Evolutionary conservation across 805 yeast genomes (phyloP), one percentile per base, ranked within the genome.

Genomic region (Pichia thaimueangensis): DNA sequence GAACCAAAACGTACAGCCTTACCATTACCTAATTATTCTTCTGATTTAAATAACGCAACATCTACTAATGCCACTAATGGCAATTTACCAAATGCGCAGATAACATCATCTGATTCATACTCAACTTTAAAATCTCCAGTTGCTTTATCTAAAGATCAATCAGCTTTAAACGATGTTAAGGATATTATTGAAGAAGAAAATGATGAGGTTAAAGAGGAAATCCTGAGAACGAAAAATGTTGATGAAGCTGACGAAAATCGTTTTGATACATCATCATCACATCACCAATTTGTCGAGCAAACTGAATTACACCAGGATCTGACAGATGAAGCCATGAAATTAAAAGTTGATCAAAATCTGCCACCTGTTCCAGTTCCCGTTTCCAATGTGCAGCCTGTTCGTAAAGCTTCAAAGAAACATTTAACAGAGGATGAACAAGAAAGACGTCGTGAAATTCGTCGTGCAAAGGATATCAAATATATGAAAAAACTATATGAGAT

Each of bases 371-470:
- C 45, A 17, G 9, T 8, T 15, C 36, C 47, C 19, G 22, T 30
- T 19, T 37, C 48, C 5, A 21, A 15, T 30, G 37, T 30, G 9
- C 65, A 22, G 6, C 43, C 47, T 3, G 33, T 22, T 21, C 23
- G 12, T 1, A 36, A 35, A 10, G 15, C 42, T 36, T 38, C 45
- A 15, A 54, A 62, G 36, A 54, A 56, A 46, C 57, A 58, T 37
- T 47, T 76, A 67, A 57, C 85, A 74, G 31, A 83, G 79, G 30
- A 65, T 70, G 49, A 60, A 65, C 49, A 73, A 74, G 85, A 78
- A 50, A 74, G 79, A 57, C 83, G 86, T 53, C 76, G 91, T 37
- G 96, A 86, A 56, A 85, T 85, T 40, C 81, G 86, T 59, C 80
- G 77, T 48, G 74, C 77, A 44, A 75, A 76, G 54, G 87, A 86